Evolutionary conservation across 1,284 basidiomycete genomes (phyloP), one percentile per base, ranked within the genome.

Genomic region (Ceratorhiza oryzae-sativae): DNA sequence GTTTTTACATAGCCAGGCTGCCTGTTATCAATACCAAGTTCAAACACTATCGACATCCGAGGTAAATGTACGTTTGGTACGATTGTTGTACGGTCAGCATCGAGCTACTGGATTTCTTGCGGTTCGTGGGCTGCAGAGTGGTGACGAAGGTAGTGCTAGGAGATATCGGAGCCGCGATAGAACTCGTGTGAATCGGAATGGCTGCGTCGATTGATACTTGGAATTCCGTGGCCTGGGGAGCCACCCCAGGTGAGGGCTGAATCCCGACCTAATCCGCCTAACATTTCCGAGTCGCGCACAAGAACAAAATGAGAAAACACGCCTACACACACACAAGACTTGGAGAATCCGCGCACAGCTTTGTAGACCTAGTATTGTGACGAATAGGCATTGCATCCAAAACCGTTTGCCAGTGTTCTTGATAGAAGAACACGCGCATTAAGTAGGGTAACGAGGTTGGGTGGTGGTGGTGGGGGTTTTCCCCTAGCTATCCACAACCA

Each of bases 261-360:
- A 1, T 42, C 45, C 9, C 48, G 25, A 18, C 25, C 25, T 2
- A 23, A 8, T 1, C 23, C 5, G 18, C 15, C 18, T 6, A 62
- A 20, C 60, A 62, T 62, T 18, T 34, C 30, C 3, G 42, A 30
- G 27, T 62, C 45, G 10, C 27, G 39, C 12, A 45, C 60, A 32
- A 62, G 60, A 30, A 20, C 42, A 23, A 62, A 62, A 13, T 62
- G 60, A 9, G 60, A 62, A 18, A 62, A 62, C n/a, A n/a, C n/a
- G n/a, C n/a, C n/a, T n/a, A n/a, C n/a, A 18, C 13, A 62, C 0
- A 62, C 60, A 18, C 32, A 48, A 20, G 42, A 48, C 2, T 49
- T n/a, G 5, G 41, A 13, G 23, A 62, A 62, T 1, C 60, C 20
- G 1, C 9, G 9, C 23, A 15, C 60, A 62, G 27, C 13, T 23